Conservation (phyloP, 768 basidiomycete genomes). For the Mycena sanguinolenta region DNA sequence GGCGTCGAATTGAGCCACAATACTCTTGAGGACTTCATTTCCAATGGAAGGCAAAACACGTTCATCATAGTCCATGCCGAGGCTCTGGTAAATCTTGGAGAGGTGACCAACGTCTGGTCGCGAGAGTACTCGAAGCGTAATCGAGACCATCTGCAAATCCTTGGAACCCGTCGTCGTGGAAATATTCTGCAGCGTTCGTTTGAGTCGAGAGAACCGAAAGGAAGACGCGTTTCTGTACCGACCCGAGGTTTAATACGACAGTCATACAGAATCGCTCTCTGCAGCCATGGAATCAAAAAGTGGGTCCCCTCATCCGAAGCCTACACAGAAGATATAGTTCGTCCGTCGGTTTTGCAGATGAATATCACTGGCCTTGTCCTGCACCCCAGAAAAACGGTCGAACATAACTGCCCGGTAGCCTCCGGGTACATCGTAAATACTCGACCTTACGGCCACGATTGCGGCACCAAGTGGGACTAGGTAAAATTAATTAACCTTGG, state of each 20-base stretch:
- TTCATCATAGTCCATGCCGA: slow-evolving; percentile 98
- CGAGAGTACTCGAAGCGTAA: slow-evolving; percentile 95
- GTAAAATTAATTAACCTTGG: slow-evolving; percentile 15
- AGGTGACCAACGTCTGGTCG: slow-evolving; percentile 91
- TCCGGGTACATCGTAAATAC: slow-evolving; percentile 84
- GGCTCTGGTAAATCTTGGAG: slow-evolving; percentile 92
- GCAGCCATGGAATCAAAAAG: slow-evolving; percentile 95
- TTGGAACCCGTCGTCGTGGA: slow-evolving; percentile 99
- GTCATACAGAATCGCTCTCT: slow-evolving; percentile 96
- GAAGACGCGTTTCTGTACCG: slow-evolving; percentile 42
- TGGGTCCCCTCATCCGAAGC: slow-evolving; percentile 95
- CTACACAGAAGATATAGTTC: slow-evolving; percentile 53
- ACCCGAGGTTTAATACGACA: slow-evolving; percentile 97
- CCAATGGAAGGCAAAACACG: slow-evolving; percentile 97
- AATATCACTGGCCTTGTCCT: slow-evolving; percentile 66
- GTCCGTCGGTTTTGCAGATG: background rate
- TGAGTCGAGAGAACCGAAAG: background rate
- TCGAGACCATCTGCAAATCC: slow-evolving; percentile 98
- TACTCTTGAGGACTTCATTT: slow-evolving; percentile 97
- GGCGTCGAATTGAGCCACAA: slow-evolving; percentile 98
- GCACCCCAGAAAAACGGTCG: slow-evolving; percentile 95
- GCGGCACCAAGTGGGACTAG: slow-evolving; percentile 56
- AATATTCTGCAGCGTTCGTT: slow-evolving; percentile 77
- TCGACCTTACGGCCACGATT: slow-evolving; percentile 49
- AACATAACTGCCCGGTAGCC: slow-evolving; percentile 98